A percentile compares a stretch with the other conserved stretches of the same genome.
phyloP scores from a whole-genome alignment of 2,329 filamentous ascomycete genomes.

The Penicillium sp. region DNA sequence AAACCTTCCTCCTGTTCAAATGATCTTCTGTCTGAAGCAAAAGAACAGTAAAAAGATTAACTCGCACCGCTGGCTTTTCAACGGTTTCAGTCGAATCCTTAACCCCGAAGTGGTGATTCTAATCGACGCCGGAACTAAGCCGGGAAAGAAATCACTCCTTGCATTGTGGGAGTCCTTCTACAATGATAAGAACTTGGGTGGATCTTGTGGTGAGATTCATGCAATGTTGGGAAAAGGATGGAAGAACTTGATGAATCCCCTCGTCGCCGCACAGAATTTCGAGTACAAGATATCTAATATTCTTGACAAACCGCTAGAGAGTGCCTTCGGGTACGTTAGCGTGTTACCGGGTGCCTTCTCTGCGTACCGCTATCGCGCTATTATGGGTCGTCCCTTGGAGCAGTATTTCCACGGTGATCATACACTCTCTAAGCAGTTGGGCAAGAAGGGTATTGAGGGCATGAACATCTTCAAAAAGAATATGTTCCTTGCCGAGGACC shows the following conservation, averaged over 20 bases:
- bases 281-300: conserved; percentile 99
- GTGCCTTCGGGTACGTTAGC: conserved; percentile 92
- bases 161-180: conserved; percentile 97
- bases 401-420: conserved; percentile 99
- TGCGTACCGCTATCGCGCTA: conserved; percentile 91
- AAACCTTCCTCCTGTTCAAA: conserved; percentile 90
- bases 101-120: conserved; percentile 96
- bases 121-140: conserved; percentile 94
- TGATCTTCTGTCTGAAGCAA: conserved; percentile 98
- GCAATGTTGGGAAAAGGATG: conserved; percentile 90
- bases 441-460: conserved; percentile 97
- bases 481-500: conserved; percentile 99
- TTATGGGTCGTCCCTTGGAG: conserved; percentile 92
- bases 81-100: conserved; percentile 89
- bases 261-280: conserved; percentile 95
- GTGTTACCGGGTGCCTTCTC: conserved; percentile 98
- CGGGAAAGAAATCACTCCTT: conserved; percentile 83
- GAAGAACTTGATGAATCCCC: conserved; percentile 85
- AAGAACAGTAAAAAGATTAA: conserved; percentile 99
- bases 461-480: conserved; percentile 99
- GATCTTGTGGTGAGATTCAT: conserved; percentile 97
- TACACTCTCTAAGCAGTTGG: conserved; percentile 87
- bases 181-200: conserved; percentile 97
- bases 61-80: conserved; percentile 97
- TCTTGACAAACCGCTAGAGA: conserved; percentile 93